phyloP scores from a whole-genome alignment of 2,329 filamentous ascomycete genomes.

The Calonectria pseudoturangicola region DNA sequence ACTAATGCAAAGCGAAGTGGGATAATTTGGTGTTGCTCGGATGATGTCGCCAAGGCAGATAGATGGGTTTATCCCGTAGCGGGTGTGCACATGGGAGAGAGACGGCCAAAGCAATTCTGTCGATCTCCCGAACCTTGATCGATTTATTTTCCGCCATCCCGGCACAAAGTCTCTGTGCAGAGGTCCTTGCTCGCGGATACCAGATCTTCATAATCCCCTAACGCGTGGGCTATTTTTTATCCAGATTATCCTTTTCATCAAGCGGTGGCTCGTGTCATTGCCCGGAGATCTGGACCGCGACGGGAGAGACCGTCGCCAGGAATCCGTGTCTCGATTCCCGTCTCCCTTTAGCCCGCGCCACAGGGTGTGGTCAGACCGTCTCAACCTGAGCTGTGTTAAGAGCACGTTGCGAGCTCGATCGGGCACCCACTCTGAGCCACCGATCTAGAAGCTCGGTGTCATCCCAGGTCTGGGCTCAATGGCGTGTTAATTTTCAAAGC shows the following conservation, averaged over 20 bases:
- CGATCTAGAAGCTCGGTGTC: conserved; percentile 4
- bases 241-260: not conserved
- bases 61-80: too few relatives aligned
- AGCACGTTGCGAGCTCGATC: not conserved
- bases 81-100: not conserved
- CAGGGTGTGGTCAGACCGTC: conserved; percentile 10
- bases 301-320: not conserved
- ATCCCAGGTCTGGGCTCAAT: not conserved
- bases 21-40: not conserved
- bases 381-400: not conserved
- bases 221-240: not conserved
- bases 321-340: conserved; percentile 20
- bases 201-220: conserved; percentile 1
- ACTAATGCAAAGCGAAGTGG: conserved; percentile 9
- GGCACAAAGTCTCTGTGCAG: not conserved
- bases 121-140: conserved; percentile 8
- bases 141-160: not conserved
- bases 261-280: conserved; percentile 17
- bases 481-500: not conserved
- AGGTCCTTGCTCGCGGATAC: conserved; percentile 4
- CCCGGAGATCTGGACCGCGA: conserved; percentile 8
- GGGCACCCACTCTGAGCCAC: not conserved
- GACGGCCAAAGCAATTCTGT: not conserved
- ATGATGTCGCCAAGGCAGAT: not conserved
- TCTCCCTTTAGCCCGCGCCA: not conserved